Conservation (phyloP, 2,329 filamentous ascomycete species). For the Chalara sp. region DNA sequence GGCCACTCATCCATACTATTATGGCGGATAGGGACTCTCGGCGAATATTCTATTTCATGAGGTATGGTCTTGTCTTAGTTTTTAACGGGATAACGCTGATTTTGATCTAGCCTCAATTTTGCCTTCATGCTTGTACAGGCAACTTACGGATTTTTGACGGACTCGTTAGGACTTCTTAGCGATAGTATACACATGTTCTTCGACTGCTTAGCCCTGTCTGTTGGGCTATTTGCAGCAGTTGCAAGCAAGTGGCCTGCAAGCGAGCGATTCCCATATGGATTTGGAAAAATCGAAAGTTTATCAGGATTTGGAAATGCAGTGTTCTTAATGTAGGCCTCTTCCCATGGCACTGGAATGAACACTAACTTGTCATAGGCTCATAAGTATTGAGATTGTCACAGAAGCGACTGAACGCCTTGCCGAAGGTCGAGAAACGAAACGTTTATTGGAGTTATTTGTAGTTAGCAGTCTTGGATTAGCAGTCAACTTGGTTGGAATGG, state of each 20-base stretch:
- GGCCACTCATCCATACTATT: slow-evolving; percentile 78
- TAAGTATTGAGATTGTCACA: slow-evolving; percentile 92
- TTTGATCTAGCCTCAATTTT: slow-evolving; percentile 68
- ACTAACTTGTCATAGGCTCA: slow-evolving; percentile 51
- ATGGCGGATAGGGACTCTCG: slow-evolving; percentile 87
- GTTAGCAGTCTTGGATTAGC: slow-evolving; percentile 81
- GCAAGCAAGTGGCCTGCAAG: slow-evolving; percentile 96
- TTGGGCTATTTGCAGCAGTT: slow-evolving; percentile 85
- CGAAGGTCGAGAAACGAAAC: slow-evolving; percentile 76
- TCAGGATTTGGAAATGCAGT: slow-evolving; percentile 96
- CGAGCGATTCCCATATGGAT: slow-evolving; percentile 84
- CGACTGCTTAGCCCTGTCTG: slow-evolving; percentile 85
- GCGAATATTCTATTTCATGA: slow-evolving; percentile 95
- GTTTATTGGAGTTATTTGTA: slow-evolving; percentile 78
- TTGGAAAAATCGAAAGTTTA: slow-evolving; percentile 93
- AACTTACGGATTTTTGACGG: slow-evolving; percentile 88
- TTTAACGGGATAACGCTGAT: slow-evolving; percentile 8
- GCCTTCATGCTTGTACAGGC: slow-evolving; percentile 91
- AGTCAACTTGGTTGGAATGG: slow-evolving; percentile 87
- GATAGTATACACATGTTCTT: slow-evolving; percentile 99
- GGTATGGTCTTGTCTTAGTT: slow-evolving; percentile 41
- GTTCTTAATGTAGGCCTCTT: slow-evolving; percentile 67
- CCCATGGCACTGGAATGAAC: background rate
- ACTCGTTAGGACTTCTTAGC: slow-evolving; percentile 88
- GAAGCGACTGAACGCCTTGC: slow-evolving; percentile 85